Evolutionary conservation across 2,329 filamentous ascomycete genomes (phyloP).

Genomic region (Chalaropsis ovoidea): DNA sequence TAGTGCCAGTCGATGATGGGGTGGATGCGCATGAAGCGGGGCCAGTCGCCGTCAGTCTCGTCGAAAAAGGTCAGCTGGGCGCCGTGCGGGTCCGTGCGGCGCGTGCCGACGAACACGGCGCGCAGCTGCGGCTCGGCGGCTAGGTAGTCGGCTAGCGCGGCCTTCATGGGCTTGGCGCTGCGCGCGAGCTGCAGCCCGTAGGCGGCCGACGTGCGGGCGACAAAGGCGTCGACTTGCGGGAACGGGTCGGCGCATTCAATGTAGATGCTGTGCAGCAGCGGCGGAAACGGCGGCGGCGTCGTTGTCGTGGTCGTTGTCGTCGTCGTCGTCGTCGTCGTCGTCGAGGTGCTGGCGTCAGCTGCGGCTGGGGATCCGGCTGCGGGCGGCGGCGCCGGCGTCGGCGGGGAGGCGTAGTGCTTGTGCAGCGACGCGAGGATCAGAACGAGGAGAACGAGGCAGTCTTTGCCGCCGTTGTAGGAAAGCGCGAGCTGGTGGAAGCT

Average conservation of each 20-base stretch:
- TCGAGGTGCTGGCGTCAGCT: no score
- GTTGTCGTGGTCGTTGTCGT: neutral
- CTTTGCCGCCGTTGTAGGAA: constrained; percentile 96
- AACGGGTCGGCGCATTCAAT: constrained; percentile 81
- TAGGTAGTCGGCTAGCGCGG: constrained; percentile 83
- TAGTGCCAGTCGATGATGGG: constrained; percentile 98
- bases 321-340: no score
- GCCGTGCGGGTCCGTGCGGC: constrained; percentile 87
- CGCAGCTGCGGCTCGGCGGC: constrained; percentile 63
- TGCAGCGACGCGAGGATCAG: constrained; percentile 63
- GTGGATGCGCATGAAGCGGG: constrained; percentile 82
- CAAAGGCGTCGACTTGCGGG: constrained; percentile 74
- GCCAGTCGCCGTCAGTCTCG: constrained; percentile 81
- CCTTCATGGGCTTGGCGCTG: constrained; percentile 85
- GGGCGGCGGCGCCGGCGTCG: constrained; percentile 28
- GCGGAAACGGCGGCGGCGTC: constrained; percentile 32
- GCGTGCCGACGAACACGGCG: constrained; percentile 70
- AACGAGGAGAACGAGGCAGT: constrained; percentile 66
- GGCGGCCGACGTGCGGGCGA: constrained; percentile 88
- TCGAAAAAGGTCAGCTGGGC: constrained; percentile 71
- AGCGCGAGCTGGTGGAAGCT: constrained; percentile 23
- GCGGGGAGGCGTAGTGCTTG: constrained; percentile 30
- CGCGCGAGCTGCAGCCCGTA: constrained; percentile 78
- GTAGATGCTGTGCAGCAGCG: constrained; percentile 67
- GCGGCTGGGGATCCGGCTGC: constrained; percentile 18